Percentiles rank a stretch among this genome's conserved stretches.
Conservation (phyloP, 2,329 filamentous ascomycete species). For the Lachnellula occidentalis region DNA sequence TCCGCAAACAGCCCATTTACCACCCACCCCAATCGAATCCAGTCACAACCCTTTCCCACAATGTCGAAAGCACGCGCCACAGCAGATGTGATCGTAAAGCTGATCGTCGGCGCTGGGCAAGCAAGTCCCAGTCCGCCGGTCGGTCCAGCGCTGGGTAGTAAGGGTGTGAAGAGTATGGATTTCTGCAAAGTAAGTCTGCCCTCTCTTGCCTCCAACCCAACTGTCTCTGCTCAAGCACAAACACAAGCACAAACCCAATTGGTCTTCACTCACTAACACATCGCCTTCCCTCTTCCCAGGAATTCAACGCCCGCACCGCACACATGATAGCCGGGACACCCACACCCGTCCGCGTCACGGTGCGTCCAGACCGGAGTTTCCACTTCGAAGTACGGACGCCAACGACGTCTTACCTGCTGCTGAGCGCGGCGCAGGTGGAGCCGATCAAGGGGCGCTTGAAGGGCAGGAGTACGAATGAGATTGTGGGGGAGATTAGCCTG, state of each 20-base stretch:
- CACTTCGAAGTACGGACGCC: conserved; percentile 90
- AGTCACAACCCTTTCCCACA: too few relatives aligned
- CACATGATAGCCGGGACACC: conserved; percentile 79
- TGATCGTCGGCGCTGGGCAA: conserved; percentile 94
- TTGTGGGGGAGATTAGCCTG: conserved; percentile 77
- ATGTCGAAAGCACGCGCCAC: conserved; percentile 32
- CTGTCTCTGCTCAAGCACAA: neutral
- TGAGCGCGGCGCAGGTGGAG: conserved; percentile 74
- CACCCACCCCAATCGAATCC: too few relatives aligned
- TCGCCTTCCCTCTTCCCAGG: conserved; percentile 47
- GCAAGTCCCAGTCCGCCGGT: conserved; percentile 93
- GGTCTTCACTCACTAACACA: conserved; percentile 2
- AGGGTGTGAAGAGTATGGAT: conserved; percentile 99
- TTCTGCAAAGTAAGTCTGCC: conserved; percentile 78
- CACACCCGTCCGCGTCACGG: conserved; percentile 82
- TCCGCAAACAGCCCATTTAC: too few relatives aligned
- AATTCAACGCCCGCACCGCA: conserved; percentile 92
- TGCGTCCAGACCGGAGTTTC: conserved; percentile 90
- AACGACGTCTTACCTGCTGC: conserved; percentile 84
- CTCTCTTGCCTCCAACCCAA: conserved; percentile 1
- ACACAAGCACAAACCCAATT: neutral
- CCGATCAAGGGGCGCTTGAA: conserved; percentile 68
- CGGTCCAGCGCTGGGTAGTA: conserved; percentile 90
- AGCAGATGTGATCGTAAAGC: conserved; percentile 78
- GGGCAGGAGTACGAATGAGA: conserved; percentile 68